Percentiles rank a stretch among this genome's conserved stretches.
Evolutionary conservation across 306 rosid species (phyloP).

Genomic region (Bauhinia variegata): DNA sequence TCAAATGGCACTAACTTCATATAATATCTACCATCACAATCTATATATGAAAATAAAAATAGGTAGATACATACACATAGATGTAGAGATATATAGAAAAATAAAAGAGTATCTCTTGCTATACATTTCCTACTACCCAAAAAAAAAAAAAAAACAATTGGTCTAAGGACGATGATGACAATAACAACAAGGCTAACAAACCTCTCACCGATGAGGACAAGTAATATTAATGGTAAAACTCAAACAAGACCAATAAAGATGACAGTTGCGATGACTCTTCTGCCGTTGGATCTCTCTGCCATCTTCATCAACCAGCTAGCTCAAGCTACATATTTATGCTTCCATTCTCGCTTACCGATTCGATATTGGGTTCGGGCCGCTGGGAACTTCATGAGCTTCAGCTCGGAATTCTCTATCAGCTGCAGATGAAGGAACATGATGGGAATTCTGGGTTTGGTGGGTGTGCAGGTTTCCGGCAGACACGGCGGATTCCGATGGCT

Average conservation of each 20-base stretch:
- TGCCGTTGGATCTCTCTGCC: conserved; percentile 43
- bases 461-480: conserved; percentile 56
- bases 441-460: conserved; percentile 32
- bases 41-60: conserved; percentile 57
- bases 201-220: conserved; percentile 51
- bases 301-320: conserved; percentile 47
- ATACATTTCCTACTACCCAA: conserved; percentile 68
- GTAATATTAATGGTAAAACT: conserved; percentile 53
- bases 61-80: conserved; percentile 50
- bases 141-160: conserved; percentile 19
- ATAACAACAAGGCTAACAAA: conserved; percentile 53
- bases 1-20: conserved; percentile 37
- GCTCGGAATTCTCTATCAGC: conserved; percentile 56
- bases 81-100: conserved; percentile 47
- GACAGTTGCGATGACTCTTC: conserved; percentile 43
- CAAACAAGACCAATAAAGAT: conserved; percentile 50
- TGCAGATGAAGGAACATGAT: conserved; percentile 34
- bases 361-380: conserved; percentile 96
- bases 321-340: conserved; percentile 26
- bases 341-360: conserved; percentile 57
- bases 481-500: conserved; percentile 41
- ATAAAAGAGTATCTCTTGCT: conserved; percentile 60
- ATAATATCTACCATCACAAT: conserved; percentile 33
- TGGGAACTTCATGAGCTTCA: conserved; percentile 93
- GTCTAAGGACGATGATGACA: conserved; percentile 45